These are phyloP conservation scores for Cicer bijugum DNA, from an alignment of 306 rosid species.

Conservation along the genomic window DNA sequence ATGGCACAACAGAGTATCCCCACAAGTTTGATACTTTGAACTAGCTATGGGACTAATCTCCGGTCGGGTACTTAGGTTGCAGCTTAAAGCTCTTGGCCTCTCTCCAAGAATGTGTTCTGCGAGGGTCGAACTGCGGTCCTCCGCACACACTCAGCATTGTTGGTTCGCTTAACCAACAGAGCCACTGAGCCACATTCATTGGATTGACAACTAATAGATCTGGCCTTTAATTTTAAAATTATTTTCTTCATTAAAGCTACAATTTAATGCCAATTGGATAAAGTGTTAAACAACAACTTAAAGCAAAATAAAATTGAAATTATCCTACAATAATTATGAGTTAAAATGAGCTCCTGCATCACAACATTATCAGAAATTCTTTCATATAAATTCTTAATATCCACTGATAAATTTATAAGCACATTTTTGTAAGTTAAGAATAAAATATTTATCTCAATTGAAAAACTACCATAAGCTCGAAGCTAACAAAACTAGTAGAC, in stretches of 20 bases:
- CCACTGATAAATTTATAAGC: no score
- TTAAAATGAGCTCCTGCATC: background rate
- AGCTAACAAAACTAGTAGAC: background rate
- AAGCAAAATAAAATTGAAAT: background rate
- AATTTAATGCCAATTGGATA: background rate
- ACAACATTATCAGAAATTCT: background rate
- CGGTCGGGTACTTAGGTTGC: no score
- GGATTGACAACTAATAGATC: background rate
- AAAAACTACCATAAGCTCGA: background rate
- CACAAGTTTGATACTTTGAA: no score
- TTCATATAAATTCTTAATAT: background rate
- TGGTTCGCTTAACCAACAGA: no score
- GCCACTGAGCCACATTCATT: no score
- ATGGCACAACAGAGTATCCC: no score
- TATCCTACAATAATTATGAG: background rate
- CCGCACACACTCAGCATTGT: no score
- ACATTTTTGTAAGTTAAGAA: no score
- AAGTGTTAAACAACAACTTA: background rate
- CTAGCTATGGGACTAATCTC: no score
- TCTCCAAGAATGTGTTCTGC: no score
- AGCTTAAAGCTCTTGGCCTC: no score
- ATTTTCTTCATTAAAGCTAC: slow-evolving; percentile 8
- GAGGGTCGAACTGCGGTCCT: no score
- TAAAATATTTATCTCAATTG: background rate
- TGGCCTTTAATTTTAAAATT: background rate